Evolutionary conservation across 176 grass and related monocot species (phyloP).

Genomic region (Rhynchospora tenuis): DNA sequence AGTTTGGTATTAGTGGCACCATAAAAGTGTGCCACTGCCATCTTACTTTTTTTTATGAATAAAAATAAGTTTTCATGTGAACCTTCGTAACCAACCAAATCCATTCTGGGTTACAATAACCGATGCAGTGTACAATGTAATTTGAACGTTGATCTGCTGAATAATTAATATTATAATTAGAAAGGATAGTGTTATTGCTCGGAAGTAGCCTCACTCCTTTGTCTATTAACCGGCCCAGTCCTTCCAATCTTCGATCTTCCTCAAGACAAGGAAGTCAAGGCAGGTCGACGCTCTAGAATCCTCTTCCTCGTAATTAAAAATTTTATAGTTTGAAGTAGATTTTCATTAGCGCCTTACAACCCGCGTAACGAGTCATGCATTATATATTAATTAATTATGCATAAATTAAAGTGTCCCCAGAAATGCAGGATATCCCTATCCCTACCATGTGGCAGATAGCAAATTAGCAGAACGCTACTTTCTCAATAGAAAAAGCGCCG

Average conservation of each 20-base stretch:
- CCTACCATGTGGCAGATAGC: slow-evolving; percentile 18
- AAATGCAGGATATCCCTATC: not conserved
- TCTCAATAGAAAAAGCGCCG: not conserved
- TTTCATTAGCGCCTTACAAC: not conserved
- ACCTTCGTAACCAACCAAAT: no score
- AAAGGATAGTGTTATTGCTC: not conserved
- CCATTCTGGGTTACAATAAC: no score
- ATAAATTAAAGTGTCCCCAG: not conserved
- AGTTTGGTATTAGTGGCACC: no score
- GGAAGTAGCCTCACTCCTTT: not conserved
- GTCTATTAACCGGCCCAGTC: not conserved
- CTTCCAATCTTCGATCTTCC: not conserved
- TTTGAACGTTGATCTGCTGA: not conserved
- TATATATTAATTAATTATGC: not conserved
- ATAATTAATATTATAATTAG: not conserved
- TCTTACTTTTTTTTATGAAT: no score
- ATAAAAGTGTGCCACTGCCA: no score
- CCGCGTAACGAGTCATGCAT: not conserved
- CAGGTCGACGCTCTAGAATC: not conserved
- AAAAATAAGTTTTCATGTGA: no score
- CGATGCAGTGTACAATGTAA: not conserved
- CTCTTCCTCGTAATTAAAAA: not conserved
- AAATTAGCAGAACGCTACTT: not conserved
- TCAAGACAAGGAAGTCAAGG: not conserved
- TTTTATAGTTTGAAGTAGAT: not conserved